These are phyloP conservation scores for Camellia oleifera DNA, from an alignment of 179 eudicot genomes.

Conservation along the genomic window DNA sequence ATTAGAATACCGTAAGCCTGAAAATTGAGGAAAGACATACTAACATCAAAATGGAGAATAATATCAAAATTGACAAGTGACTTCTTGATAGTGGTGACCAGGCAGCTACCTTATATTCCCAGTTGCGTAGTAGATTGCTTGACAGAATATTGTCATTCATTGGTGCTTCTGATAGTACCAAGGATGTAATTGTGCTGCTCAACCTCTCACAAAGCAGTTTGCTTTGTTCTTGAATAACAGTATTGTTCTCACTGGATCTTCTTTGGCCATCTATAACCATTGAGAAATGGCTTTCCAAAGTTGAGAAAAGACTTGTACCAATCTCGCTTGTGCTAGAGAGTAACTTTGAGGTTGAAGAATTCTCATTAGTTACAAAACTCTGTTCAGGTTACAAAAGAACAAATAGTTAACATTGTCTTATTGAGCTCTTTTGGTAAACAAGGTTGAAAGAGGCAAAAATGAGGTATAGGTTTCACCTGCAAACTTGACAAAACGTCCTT, in stretches of 20 bases:
- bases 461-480: slow-evolving; percentile 39
- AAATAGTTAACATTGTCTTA: neutral
- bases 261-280: slow-evolving; percentile 34
- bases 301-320: slow-evolving; percentile 63
- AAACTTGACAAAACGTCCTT: slow-evolving; percentile 53
- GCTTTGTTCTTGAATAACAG: slow-evolving; percentile 48
- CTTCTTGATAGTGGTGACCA: slow-evolving; percentile 41
- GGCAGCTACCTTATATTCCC: slow-evolving; percentile 73
- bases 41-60: slow-evolving; percentile 39
- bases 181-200: slow-evolving; percentile 40
- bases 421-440: neutral
- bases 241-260: slow-evolving; percentile 28
- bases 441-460: slow-evolving; percentile 10
- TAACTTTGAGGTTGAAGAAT: slow-evolving; percentile 54
- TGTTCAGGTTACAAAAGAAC: slow-evolving; percentile 28
- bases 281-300: slow-evolving; percentile 58
- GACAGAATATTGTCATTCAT: slow-evolving; percentile 22
- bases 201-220: slow-evolving; percentile 45
- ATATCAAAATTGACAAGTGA: slow-evolving; percentile 35
- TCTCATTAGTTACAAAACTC: slow-evolving; percentile 61
- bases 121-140: slow-evolving; percentile 20
- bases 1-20: slow-evolving; percentile 21
- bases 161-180: slow-evolving; percentile 35
- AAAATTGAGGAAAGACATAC: slow-evolving; percentile 32
- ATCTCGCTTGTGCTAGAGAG: slow-evolving; percentile 60